Evolutionary conservation across 495 filamentous ascomycete species (phyloP).

Genomic region (Lentithecium fluviatile): DNA sequence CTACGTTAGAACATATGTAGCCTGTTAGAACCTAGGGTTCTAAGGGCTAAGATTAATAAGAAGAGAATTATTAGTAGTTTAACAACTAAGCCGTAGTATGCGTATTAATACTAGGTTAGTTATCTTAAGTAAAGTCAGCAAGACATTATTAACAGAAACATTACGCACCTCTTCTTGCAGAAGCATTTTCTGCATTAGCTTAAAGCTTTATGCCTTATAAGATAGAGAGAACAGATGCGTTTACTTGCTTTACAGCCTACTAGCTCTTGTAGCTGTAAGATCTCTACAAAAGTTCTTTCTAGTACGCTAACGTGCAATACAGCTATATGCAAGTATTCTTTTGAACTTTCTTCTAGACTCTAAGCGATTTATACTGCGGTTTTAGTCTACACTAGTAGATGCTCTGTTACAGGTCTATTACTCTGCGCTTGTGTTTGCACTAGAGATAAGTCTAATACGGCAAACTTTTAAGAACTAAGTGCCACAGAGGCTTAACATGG

Average conservation of each 20-base stretch:
- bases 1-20: conserved; percentile 47
- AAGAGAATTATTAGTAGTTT: conserved; percentile 51
- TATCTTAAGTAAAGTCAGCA: conserved; percentile 45
- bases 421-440: conserved; percentile 44
- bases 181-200: conserved; percentile 51
- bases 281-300: conserved; percentile 1
- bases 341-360: conserved; percentile 42
- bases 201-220: conserved; percentile 46
- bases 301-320: conserved; percentile 4
- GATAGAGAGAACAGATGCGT: conserved; percentile 13
- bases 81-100: conserved; percentile 44
- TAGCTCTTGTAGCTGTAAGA: neutral
- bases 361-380: conserved; percentile 41
- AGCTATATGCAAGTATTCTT: conserved; percentile 7
- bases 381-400: conserved; percentile 33
- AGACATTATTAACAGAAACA: conserved; percentile 29
- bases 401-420: conserved; percentile 40
- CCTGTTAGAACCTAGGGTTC: conserved; percentile 34
- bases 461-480: conserved; percentile 10
- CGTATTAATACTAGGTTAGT: too few species aligned
- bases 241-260: neutral
- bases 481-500: conserved; percentile 4
- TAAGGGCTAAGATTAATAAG: conserved; percentile 36
- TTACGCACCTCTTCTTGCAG: conserved; percentile 41
- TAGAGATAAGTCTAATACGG: conserved; percentile 29